These are phyloP conservation scores for Paramecium bursaria DNA, from an alignment of 73 alveolate species.

Conservation along the genomic window DNA sequence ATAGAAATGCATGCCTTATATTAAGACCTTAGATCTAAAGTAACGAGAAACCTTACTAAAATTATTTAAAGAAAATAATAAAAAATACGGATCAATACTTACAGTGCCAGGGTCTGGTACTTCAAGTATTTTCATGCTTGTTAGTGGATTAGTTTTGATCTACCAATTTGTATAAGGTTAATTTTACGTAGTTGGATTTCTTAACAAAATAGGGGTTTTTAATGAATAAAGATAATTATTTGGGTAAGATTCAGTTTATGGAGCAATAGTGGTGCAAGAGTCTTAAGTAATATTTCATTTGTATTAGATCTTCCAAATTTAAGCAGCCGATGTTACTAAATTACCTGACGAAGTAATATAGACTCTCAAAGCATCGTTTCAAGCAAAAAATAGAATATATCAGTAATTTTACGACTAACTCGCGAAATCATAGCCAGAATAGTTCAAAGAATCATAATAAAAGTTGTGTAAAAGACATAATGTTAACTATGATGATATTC, in stretches of 20 bases:
- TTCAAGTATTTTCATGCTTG: background rate
- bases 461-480: background rate
- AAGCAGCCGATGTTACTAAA: conserved; percentile 6
- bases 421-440: background rate
- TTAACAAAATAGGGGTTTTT: conserved; percentile 10
- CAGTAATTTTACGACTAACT: background rate
- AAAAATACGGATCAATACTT: conserved; percentile 22
- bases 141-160: background rate
- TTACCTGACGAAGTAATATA: conserved; percentile 35
- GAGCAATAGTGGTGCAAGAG: conserved; percentile 4
- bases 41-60: background rate
- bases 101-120: conserved; percentile 57
- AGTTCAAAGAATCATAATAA: conserved; percentile 15
- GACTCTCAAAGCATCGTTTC: conserved; percentile 20
- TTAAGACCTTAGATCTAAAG: conserved; percentile 4
- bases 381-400: conserved; percentile 24
- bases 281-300: background rate
- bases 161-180: background rate
- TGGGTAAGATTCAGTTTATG: conserved; percentile 39
- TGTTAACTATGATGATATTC: background rate
- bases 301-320: conserved; percentile 9
- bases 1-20: conserved; percentile 25
- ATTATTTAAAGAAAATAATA: conserved; percentile 1
- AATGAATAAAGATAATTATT: conserved; percentile 40
- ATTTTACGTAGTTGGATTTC: conserved; percentile 13